Conservation (phyloP, 1,284 basidiomycete genomes). For the Trichosporon sp. region DNA sequence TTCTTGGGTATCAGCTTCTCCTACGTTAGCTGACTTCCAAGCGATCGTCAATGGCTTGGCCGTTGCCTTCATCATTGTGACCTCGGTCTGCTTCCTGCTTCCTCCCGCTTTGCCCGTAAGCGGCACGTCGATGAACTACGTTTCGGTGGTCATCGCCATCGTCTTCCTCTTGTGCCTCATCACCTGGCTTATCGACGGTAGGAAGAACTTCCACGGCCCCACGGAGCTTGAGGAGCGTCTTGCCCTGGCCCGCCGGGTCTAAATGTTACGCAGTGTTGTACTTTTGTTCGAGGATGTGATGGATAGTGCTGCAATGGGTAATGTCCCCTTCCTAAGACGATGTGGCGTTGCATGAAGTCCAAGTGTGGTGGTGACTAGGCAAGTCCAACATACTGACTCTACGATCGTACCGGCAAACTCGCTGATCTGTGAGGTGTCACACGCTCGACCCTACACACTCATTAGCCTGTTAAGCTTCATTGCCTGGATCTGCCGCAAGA, state of each 20-base stretch:
- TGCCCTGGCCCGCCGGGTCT: neutral
- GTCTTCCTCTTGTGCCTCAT: constrained; percentile 34
- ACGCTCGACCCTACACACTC: too few species aligned
- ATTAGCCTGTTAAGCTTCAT: too few species aligned
- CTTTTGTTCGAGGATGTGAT: too few species aligned
- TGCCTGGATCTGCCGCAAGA: too few species aligned
- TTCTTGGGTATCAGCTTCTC: constrained; percentile 17
- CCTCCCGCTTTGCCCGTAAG: constrained; percentile 48
- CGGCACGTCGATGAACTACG: constrained; percentile 50
- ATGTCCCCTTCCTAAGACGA: too few species aligned
- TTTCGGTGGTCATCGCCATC: constrained; percentile 39
- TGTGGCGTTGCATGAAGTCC: too few species aligned
- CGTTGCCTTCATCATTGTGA: constrained; percentile 48
- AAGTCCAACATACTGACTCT: too few species aligned
- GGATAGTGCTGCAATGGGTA: too few species aligned
- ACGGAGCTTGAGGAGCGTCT: constrained; percentile 34
- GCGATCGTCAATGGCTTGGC: constrained; percentile 37
- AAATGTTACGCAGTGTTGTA: neutral
- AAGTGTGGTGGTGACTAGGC: too few species aligned
- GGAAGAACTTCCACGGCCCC: constrained; percentile 45
- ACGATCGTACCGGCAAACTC: too few species aligned
- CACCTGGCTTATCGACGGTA: constrained; percentile 44
- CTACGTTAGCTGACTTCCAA: neutral
- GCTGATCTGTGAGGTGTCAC: too few species aligned
- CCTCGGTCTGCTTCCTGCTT: constrained; percentile 52